These are phyloP conservation scores for Coemansia sp. DNA, from an alignment of 192 early-diverging fungal species.

Conservation along the genomic window DNA sequence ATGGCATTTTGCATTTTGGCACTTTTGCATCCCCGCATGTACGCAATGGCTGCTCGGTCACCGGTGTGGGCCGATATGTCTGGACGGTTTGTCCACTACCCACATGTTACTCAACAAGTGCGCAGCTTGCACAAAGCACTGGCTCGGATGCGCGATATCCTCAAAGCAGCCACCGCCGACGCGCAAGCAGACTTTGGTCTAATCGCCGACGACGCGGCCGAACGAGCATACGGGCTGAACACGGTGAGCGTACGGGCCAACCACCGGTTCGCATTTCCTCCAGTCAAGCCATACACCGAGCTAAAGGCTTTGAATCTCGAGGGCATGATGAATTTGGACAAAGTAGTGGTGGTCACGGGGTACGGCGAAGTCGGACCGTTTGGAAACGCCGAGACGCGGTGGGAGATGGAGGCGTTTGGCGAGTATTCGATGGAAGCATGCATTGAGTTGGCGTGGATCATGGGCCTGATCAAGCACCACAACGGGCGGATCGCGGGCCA, in stretches of 20 bases:
- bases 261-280: conserved; percentile 85
- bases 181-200: conserved; percentile 18
- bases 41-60: conserved; percentile 65
- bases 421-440: conserved; percentile 59
- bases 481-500: conserved; percentile 67
- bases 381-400: conserved; percentile 86
- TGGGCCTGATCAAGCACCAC: conserved; percentile 89
- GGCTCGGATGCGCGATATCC: conserved; percentile 2
- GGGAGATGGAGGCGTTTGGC: conserved; percentile 94
- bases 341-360: conserved; percentile 86
- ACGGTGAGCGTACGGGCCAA: conserved; percentile 72
- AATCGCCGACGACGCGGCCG: conserved; percentile 8
- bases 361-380: conserved; percentile 92
- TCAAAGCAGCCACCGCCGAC: conserved; percentile 13
- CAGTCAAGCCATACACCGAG: conserved; percentile 61
- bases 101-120: conserved; percentile 7
- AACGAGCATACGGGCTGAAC: conserved; percentile 27
- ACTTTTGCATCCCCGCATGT: conserved; percentile 78
- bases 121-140: conserved; percentile 10
- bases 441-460: conserved; percentile 97
- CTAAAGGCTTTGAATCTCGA: conserved; percentile 67
- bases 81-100: conserved; percentile 33
- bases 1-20: conserved; percentile 94
- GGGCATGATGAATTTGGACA: conserved; percentile 84
- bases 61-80: conserved; percentile 56